Evolutionary conservation across 352 stramenopile species (phyloP), one percentile per base, ranked within the genome.

Genomic region (Phytophthora pinifolia): DNA sequence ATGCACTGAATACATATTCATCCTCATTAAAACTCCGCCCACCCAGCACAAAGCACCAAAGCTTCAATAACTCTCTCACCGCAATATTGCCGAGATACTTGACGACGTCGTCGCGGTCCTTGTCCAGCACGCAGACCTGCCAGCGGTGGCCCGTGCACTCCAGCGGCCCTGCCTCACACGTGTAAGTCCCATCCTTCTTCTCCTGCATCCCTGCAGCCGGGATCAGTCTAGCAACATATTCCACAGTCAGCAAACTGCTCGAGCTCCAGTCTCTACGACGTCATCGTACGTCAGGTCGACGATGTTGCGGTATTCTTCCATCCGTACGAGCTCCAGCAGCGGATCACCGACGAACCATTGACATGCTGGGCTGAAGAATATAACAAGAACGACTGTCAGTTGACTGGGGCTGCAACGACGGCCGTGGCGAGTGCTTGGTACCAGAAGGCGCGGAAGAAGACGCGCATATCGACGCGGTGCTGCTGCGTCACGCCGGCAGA

Each of bases 371-470:
- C 83, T 90, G 42, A 18, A 43, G 14, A 30, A n/a, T 7, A 35
- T 3, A 52, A 35, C 5, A 34, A 41, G 38, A 58, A 12, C 32
- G 27, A 47, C 46, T 30, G 20, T 65, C 32, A 60, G 17, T 12
- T 50, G 25, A 10, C 32, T 27, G 9, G 38, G 22, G 22, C 22
- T 14, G 22, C 18, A 50, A 8, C 6, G 43, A 29, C 39, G 22
- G 15, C 18, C 29, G 29, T 15, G 14, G 33, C 8, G 32, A 27
- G 53, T 13, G 15, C 20, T 15, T n/a, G 9, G 42, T 48, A 91
- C 80, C 80, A 92, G 65, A 86, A 92, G 1, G 79, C 82, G 35
- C 82, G 82, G 60, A 86, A 92, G 49, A 80, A 82, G 36, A 92
- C 74, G 33, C 72, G 65, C 27, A 92, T 35, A n/a, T 67, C 61